Evolutionary conservation across 1,284 basidiomycete genomes (phyloP), one percentile per base, ranked within the genome.

Genomic region (Cryptococcus sp.): DNA sequence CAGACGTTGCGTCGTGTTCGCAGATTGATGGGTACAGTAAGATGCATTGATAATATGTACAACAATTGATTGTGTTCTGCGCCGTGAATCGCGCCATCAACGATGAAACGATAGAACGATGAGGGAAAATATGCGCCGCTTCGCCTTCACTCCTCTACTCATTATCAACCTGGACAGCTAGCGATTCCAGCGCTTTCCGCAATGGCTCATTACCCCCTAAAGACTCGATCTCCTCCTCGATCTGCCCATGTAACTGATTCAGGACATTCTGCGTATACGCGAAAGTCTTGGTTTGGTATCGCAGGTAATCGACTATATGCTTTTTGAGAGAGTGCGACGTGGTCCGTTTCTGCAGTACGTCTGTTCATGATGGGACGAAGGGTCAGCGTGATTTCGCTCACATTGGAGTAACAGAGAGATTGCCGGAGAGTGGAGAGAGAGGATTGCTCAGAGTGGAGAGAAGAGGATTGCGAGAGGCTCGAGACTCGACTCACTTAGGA

Each of bases 301-400:
- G 80, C 69, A 96, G 84, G 73, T 93, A 93, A 11, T 84, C 80
- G 56, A 96, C 91, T 0, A 87, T 85, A 69, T 92, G 88, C 0
- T 80, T 78, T 73, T 95, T 96, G 54, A 91, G 81, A 0, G 88
- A 88, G 0, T 87, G 86, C 0, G 89, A 90, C 0, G 85, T 82
- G 0, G 93, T 91, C 13, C 89, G 84, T 77, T 95, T 93, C 74
- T 93, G 90, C 19, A 96, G 84, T 11, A 94, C 87, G 67, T 93
- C 92, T 94, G 58, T 7, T 31, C 16, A 27, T 6, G 51, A 50
- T 25, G 42, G 40, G 31, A 27, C 5, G 51, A 50, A 20, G 42
- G 40, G 31, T 48, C 42, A 44, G 23, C 25, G 17, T 13, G 13
- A 10, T 35, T 13, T 35, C 31, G 39, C 5, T 3, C 13, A 19